Evolutionary conservation across 257 asterid species (phyloP).

Genomic region (Solanum pimpinellifolium): DNA sequence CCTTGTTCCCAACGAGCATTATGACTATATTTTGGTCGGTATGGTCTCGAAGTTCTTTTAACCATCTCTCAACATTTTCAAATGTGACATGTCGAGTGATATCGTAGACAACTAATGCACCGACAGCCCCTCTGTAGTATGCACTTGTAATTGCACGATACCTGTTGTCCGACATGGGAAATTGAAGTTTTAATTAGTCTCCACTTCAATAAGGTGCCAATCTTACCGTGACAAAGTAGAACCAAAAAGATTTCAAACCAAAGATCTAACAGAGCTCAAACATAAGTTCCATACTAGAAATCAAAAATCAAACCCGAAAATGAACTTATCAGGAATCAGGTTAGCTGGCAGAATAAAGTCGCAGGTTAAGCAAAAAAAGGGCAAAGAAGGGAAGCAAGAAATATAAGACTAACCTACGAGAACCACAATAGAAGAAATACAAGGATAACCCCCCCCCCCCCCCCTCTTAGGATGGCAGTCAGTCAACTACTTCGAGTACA

Average conservation of each 20-base stretch:
- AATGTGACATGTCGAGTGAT: slow-evolving; percentile 57
- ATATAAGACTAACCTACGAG: neutral
- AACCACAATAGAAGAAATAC: neutral
- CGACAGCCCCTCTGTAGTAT: slow-evolving; percentile 65
- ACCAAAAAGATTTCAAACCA: neutral
- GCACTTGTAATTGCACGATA: slow-evolving; percentile 76
- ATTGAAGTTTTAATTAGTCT: neutral
- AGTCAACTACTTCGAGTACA: neutral
- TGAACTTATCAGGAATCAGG: neutral
- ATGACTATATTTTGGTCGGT: slow-evolving; percentile 57
- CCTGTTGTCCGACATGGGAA: slow-evolving; percentile 8
- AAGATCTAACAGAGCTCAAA: neutral
- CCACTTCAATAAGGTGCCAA: neutral
- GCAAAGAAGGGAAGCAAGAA: neutral
- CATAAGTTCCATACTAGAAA: neutral
- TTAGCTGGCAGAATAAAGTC: neutral
- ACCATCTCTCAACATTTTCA: slow-evolving; percentile 57
- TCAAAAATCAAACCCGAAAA: neutral
- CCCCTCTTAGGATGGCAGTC: neutral
- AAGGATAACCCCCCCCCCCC: neutral
- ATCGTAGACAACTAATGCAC: slow-evolving; percentile 59
- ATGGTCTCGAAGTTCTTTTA: slow-evolving; percentile 63
- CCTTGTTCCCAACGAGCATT: slow-evolving; percentile 73
- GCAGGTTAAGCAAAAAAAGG: neutral
- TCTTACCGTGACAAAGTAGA: neutral